A percentile compares a stretch with the other conserved stretches of the same genome.
These are phyloP conservation scores for Gynostemma pentaphyllum DNA, from an alignment of 306 rosid genomes.

Conservation along the genomic window DNA sequence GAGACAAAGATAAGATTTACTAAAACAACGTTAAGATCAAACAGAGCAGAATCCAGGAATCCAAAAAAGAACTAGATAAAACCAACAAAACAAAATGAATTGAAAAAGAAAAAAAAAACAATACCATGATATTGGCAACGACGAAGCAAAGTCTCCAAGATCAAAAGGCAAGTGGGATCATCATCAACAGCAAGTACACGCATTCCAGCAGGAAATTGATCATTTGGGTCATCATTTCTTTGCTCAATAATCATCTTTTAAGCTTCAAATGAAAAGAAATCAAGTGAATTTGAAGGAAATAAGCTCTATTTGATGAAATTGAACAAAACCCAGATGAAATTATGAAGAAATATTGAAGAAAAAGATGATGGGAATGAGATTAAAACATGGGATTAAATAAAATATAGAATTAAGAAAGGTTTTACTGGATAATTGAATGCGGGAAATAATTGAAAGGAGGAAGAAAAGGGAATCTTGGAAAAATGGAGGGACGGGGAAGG, in stretches of 20 bases:
- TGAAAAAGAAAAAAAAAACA: background rate
- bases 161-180: conserved; percentile 66
- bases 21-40: background rate
- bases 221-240: conserved; percentile 35
- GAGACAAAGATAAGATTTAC: background rate
- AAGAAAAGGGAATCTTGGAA: background rate
- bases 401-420: background rate
- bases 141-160: conserved; percentile 69
- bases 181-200: conserved; percentile 97
- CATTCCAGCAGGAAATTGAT: conserved; percentile 81
- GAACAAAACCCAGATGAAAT: conserved; percentile 3
- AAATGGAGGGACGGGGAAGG: background rate
- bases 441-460: background rate
- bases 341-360: background rate
- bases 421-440: background rate
- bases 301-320: background rate
- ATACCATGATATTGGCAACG: conserved; percentile 88
- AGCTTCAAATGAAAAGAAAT: background rate
- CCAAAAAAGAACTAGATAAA: background rate
- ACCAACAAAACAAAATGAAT: background rate
- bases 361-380: background rate
- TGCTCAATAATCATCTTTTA: conserved; percentile 32
- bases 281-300: background rate
- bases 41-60: background rate
- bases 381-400: background rate